These are phyloP conservation scores for Kondoa subrosea DNA, from an alignment of 768 basidiomycete genomes.

Conservation along the genomic window DNA sequence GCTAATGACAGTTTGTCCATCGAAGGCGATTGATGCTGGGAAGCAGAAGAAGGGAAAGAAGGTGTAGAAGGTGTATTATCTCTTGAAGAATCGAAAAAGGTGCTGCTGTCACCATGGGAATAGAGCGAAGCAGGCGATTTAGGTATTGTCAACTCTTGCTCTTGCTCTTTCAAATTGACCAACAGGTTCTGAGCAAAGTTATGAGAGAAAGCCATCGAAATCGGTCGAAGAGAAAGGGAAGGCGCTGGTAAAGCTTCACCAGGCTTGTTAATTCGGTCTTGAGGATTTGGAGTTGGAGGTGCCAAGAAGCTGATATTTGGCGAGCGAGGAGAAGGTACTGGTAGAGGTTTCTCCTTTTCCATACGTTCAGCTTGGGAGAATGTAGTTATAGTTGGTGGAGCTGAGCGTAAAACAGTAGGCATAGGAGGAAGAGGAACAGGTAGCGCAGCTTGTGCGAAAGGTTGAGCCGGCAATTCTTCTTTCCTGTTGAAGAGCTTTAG, in stretches of 20 bases:
- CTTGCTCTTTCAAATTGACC: neutral
- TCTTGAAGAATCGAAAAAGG: neutral
- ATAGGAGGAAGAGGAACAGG: neutral
- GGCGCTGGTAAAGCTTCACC: neutral
- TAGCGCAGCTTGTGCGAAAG: neutral
- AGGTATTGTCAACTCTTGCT: neutral
- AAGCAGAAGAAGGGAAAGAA: neutral
- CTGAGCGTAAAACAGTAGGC: neutral
- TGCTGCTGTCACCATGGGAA: neutral
- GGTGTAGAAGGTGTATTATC: constrained; percentile 3
- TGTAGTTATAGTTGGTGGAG: neutral
- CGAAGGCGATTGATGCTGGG: neutral
- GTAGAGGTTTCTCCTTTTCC: neutral
- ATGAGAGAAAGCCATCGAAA: constrained; percentile 7
- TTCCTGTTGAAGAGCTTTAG: constrained; percentile 8
- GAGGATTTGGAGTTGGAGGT: neutral
- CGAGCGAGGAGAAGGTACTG: neutral
- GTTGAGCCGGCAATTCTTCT: neutral
- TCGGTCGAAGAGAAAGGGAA: constrained; percentile 1
- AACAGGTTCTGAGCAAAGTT: constrained; percentile 3
- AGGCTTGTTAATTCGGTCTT: neutral
- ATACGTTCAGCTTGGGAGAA: neutral
- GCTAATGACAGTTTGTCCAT: neutral
- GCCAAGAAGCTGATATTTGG: neutral
- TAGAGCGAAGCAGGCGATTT: neutral